Conservation (phyloP, 2,329 filamentous ascomycete genomes). For the Dothistroma septosporum region DNA sequence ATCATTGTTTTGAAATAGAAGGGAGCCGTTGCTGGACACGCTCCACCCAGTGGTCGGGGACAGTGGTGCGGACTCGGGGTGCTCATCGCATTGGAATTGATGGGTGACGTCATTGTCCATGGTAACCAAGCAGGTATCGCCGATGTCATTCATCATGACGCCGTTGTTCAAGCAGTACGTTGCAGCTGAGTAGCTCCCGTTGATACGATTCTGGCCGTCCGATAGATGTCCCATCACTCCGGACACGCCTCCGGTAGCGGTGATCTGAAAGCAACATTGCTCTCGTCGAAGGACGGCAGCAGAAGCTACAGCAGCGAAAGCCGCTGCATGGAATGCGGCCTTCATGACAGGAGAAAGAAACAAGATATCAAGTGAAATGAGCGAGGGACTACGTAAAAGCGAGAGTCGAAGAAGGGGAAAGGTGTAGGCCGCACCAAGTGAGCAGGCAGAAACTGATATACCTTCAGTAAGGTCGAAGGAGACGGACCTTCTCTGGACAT, state of each 20-base stretch:
- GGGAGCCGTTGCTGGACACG: constrained; percentile 14
- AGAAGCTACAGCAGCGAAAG: constrained; percentile 17
- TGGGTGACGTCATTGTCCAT: constrained; percentile 15
- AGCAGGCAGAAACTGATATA: constrained; percentile 1
- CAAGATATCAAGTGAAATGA: constrained; percentile 6
- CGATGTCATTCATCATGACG: constrained; percentile 11
- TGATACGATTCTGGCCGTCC: constrained; percentile 22
- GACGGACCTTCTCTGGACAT: not conserved
- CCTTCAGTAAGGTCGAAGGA: not conserved
- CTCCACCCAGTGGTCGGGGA: constrained; percentile 14
- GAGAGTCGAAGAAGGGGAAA: not conserved
- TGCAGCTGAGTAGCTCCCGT: constrained; percentile 15
- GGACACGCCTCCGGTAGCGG: constrained; percentile 20
- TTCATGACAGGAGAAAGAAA: constrained; percentile 14
- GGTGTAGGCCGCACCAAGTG: not conserved
- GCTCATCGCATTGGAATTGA: constrained; percentile 20
- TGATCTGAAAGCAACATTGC: constrained; percentile 24
- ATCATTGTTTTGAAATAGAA: constrained; percentile 13
- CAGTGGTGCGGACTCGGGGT: constrained; percentile 5
- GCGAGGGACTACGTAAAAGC: constrained; percentile 11
- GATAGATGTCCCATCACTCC: constrained; percentile 21
- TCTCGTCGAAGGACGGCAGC: constrained; percentile 18
- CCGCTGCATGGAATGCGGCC: constrained; percentile 14
- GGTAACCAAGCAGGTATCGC: constrained; percentile 12
- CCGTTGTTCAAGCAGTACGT: constrained; percentile 19